Evolutionary conservation across 2,329 filamentous ascomycete genomes (phyloP).

Genomic region (Coniochaeta sp.): DNA sequence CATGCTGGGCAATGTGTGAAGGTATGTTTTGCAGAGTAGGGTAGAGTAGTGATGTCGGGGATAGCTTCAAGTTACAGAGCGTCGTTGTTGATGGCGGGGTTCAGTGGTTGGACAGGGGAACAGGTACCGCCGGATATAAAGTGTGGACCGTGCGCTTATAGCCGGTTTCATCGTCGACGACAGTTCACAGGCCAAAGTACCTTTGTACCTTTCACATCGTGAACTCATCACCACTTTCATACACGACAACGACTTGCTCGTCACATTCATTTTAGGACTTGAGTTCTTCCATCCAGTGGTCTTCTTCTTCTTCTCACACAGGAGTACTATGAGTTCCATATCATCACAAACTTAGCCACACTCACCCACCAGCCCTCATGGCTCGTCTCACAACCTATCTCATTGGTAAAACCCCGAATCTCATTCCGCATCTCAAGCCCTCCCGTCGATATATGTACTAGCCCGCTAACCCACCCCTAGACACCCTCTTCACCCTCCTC

Average conservation of each 20-base stretch:
- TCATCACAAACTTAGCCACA: too few relatives aligned
- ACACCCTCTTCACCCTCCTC: constrained; percentile 35
- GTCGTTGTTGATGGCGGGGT: neutral
- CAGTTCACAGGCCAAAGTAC: neutral
- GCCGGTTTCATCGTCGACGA: neutral
- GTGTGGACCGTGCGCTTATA: neutral
- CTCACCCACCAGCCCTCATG: too few relatives aligned
- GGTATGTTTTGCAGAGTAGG: neutral
- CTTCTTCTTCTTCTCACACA: too few relatives aligned
- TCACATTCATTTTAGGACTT: too few relatives aligned
- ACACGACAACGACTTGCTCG: too few relatives aligned
- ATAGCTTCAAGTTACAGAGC: neutral
- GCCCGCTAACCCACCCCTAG: constrained; percentile 6
- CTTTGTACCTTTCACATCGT: neutral
- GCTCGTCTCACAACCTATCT: too few relatives aligned
- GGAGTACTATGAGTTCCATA: too few relatives aligned
- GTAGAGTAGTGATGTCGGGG: neutral
- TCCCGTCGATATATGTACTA: too few relatives aligned
- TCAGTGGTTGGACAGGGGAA: neutral
- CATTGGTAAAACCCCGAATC: too few relatives aligned
- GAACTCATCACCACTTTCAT: too few relatives aligned
- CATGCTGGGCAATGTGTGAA: constrained; percentile 18
- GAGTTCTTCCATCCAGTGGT: too few relatives aligned
- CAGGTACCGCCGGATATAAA: neutral
- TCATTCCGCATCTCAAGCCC: too few relatives aligned